Evolutionary conservation across 768 basidiomycete genomes (phyloP).

Genomic region (Boletus tomentosulus): DNA sequence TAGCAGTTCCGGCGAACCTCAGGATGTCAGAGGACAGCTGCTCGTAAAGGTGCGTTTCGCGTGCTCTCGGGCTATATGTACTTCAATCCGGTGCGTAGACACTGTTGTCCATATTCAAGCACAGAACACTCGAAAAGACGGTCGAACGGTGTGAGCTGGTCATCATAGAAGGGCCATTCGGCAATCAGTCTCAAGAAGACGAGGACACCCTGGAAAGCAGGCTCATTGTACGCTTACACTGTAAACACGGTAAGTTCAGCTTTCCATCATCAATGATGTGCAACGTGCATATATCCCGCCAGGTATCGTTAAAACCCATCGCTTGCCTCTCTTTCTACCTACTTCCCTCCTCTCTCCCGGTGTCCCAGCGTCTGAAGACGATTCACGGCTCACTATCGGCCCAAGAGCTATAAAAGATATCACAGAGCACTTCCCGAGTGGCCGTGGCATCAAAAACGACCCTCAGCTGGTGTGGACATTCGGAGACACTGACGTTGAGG

Average conservation of each 20-base stretch:
- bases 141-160: constrained; percentile 75
- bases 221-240: constrained; percentile 68
- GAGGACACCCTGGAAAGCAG: constrained; percentile 66
- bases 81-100: constrained; percentile 39
- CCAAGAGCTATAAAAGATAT: constrained; percentile 72
- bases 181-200: constrained; percentile 32
- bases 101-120: constrained; percentile 69
- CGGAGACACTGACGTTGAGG: constrained; percentile 57
- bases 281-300: constrained; percentile 5
- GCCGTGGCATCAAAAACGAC: constrained; percentile 61
- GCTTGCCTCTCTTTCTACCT: constrained; percentile 56
- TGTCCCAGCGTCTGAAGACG: constrained; percentile 51
- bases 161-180: constrained; percentile 50
- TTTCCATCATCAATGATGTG: background rate
- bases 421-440: constrained; percentile 73
- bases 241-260: constrained; percentile 66
- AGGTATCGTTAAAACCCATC: constrained; percentile 84
- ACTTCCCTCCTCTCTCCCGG: constrained; percentile 61
- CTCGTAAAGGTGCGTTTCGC: constrained; percentile 53
- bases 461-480: constrained; percentile 84
- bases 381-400: constrained; percentile 68
- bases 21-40: constrained; percentile 63
- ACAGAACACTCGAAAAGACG: constrained; percentile 68
- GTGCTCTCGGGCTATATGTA: background rate
- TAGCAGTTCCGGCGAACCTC: constrained; percentile 26